Evolutionary conservation across 176 grass and related monocot genomes (phyloP).

Genomic region (Elymus sibiricus): DNA sequence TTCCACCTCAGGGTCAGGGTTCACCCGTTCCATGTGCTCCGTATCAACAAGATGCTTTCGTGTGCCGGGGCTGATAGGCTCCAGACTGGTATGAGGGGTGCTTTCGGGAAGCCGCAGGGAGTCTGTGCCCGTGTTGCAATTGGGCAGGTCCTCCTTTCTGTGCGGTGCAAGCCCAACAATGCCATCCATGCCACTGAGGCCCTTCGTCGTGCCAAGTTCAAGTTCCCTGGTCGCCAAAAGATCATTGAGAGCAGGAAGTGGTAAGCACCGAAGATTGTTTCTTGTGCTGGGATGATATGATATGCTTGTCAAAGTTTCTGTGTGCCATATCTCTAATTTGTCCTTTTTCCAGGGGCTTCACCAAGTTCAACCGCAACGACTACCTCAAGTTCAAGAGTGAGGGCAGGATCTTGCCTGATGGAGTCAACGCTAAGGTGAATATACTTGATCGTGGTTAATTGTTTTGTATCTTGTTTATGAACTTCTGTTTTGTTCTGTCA

Average conservation of each 20-base stretch:
- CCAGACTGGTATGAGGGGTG: conserved; percentile 92
- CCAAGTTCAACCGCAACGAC: conserved; percentile 66
- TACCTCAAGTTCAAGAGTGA: conserved; percentile 78
- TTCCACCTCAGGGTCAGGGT: conserved; percentile 76
- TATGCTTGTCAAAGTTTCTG: neutral
- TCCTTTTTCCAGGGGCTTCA: conserved; percentile 54
- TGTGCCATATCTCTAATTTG: neutral
- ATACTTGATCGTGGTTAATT: neutral
- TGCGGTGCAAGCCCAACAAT: conserved; percentile 65
- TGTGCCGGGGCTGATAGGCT: conserved; percentile 87
- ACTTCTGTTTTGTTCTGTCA: neutral
- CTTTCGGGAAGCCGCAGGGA: conserved; percentile 74
- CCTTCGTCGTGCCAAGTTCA: conserved; percentile 74
- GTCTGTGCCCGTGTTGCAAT: conserved; percentile 61
- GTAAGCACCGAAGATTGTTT: conserved; percentile 11
- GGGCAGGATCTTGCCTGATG: conserved; percentile 60
- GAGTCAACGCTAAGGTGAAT: conserved; percentile 72
- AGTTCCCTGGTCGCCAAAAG: conserved; percentile 85
- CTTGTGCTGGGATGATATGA: neutral
- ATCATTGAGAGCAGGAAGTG: conserved; percentile 77
- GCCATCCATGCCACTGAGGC: conserved; percentile 53
- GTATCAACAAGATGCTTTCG: conserved; percentile 86
- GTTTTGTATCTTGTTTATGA: neutral
- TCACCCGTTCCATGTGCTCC: conserved; percentile 71
- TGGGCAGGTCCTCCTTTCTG: conserved; percentile 69